phyloP scores from a whole-genome alignment of 768 basidiomycete genomes.

The Pleurotus pulmonarius region DNA sequence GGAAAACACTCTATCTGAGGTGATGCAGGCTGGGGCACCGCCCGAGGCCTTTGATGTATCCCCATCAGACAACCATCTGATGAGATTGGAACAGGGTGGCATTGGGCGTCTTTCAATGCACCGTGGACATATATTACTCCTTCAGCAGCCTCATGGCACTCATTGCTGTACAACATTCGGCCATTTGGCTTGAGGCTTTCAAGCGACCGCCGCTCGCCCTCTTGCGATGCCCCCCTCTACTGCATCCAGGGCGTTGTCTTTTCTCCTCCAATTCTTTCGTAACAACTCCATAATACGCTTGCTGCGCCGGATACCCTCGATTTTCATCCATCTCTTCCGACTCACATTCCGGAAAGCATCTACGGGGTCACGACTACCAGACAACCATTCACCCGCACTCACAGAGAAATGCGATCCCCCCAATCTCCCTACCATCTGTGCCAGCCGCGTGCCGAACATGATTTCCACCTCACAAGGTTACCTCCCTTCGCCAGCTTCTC shows the following conservation, averaged over 20 bases:
- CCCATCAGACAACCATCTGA: neutral
- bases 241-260: neutral
- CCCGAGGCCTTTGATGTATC: too few species aligned
- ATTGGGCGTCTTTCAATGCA: conserved; percentile 1
- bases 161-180: neutral
- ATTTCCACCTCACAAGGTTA: too few species aligned
- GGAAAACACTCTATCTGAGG: neutral
- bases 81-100: neutral
- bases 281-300: neutral
- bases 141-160: neutral
- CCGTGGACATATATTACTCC: conserved; percentile 3
- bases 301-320: neutral
- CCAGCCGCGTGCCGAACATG: neutral
- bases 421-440: neutral
- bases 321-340: neutral
- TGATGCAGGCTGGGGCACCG: too few species aligned
- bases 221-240: conserved; percentile 2
- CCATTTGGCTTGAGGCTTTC: neutral
- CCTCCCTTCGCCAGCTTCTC: neutral
- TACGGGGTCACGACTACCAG: neutral
- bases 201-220: neutral
- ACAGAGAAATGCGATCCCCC: neutral
- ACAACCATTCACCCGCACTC: neutral
- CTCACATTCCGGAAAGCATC: neutral
- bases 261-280: neutral